phyloP scores from a whole-genome alignment of 177 flowering plant genomes.

The Vitis hybrid region DNA sequence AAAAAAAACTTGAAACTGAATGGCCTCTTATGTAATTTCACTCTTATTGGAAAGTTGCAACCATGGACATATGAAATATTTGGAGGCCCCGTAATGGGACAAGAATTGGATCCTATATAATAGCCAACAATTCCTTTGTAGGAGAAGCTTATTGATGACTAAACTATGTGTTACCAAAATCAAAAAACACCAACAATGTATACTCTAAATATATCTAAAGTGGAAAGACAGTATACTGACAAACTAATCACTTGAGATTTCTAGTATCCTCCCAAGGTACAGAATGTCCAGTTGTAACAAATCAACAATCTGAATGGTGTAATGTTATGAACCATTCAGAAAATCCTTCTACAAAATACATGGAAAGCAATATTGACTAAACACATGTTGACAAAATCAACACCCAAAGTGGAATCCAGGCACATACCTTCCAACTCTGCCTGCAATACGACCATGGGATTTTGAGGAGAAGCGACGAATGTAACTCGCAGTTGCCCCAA shows the following conservation, averaged over 20 bases:
- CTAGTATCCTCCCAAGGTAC: neutral
- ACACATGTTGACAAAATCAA: neutral
- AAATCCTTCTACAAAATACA: neutral
- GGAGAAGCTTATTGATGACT: too few species aligned
- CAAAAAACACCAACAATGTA: too few species aligned
- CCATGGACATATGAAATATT: too few species aligned
- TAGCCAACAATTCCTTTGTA: too few species aligned
- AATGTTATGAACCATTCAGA: neutral
- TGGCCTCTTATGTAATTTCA: too few species aligned
- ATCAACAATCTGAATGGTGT: neutral
- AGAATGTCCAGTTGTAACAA: neutral
- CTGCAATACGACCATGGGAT: slow-evolving; percentile 88
- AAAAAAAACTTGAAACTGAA: too few species aligned
- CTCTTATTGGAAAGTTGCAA: too few species aligned
- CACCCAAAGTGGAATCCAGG: neutral
- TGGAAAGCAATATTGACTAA: neutral
- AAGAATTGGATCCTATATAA: too few species aligned
- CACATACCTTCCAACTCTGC: slow-evolving; percentile 81
- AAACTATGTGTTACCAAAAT: too few species aligned
- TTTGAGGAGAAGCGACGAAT: slow-evolving; percentile 75
- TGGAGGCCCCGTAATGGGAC: too few species aligned
- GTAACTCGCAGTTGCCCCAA: slow-evolving; percentile 81
- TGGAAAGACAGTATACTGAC: neutral
- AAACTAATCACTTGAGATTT: neutral
- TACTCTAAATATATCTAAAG: too few species aligned